Base-by-base conservation (phyloP, 1,284 basidiomycete genomes). In the Ganoderma meredithae region DNA sequence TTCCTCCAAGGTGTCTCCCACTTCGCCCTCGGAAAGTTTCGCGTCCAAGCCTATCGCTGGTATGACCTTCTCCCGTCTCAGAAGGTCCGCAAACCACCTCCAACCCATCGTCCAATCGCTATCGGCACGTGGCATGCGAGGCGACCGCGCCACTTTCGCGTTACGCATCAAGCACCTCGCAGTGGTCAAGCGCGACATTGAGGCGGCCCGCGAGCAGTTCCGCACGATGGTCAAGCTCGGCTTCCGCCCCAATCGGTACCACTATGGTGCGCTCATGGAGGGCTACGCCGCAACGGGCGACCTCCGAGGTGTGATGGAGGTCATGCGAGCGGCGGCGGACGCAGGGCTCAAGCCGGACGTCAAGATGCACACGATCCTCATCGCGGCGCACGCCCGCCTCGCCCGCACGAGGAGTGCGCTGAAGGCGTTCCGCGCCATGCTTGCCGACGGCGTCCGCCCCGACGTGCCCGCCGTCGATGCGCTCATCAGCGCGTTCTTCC, bases 351-450 rank as follows among this genome's bases (percentile, higher is more conserved):
- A 79, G 47, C 85, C 87, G 19, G 87, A 88, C 72, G 84, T 86
- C 22, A 84, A 89, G 62, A 87, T 92, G 85, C 91, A 88, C 81
- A 94, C 92, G 25, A 88, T 90, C 70, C 83, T 94, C 71, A 88
- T 94, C 69, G 81, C 82, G 36, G 91, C 89, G 2, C 85, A 90
- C 77, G 90, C 86, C 22, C 86, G 86, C 43, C 81, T 81, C 67
- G 84, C 86, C n/a, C 80, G 88, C 49, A 85, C 91, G 8, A 78
- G 80, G 3, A 75, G 79, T 25, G 90, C 91, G 1, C 79, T 87
- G 73, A 80, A 79, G 43, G 79, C 82, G 31, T 93, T 94, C 74
- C 83, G 84, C 62, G 76, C 81, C 41, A 94, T 94, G 92, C 71
- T 92, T n/a, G 78, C 80, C 4, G 76, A 78, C 33, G 88, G 86